Conservation (phyloP, 2,329 filamentous ascomycete species). For the Botrytis tulipae region DNA sequence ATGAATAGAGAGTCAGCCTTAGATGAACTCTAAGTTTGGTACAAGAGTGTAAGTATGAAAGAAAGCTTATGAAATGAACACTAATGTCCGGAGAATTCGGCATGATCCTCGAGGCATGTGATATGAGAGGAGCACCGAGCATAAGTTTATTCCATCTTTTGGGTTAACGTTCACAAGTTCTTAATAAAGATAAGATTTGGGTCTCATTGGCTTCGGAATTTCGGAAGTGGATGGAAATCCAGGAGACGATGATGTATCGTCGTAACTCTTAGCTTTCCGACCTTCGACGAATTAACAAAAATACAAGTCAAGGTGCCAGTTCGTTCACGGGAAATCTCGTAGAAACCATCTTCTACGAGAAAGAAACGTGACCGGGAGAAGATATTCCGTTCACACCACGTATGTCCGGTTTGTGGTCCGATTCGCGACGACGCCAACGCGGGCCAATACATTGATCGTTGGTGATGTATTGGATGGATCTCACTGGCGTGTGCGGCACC, state of each 20-base stretch:
- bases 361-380: not conserved
- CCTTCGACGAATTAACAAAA: not conserved
- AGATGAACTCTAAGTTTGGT: not conserved
- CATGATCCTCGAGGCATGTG: not conserved
- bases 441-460: not conserved
- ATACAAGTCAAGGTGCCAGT: too few species aligned
- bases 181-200: not conserved
- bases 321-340: not conserved
- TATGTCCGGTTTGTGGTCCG: not conserved
- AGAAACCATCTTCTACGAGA: not conserved
- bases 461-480: not conserved
- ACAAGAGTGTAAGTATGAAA: not conserved
- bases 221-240: not conserved
- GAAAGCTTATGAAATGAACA: not conserved
- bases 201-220: not conserved
- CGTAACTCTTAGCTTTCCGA: not conserved
- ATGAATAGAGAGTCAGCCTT: not conserved
- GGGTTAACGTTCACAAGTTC: not conserved
- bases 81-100: not conserved
- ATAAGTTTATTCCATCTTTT: not conserved
- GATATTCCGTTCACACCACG: not conserved
- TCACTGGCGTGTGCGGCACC: not conserved
- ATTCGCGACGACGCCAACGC: not conserved
- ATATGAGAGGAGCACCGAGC: not conserved
- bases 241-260: not conserved